Base-by-base conservation (phyloP, 2,329 filamentous ascomycete genomes). In the Alternaria ethzedia region DNA sequence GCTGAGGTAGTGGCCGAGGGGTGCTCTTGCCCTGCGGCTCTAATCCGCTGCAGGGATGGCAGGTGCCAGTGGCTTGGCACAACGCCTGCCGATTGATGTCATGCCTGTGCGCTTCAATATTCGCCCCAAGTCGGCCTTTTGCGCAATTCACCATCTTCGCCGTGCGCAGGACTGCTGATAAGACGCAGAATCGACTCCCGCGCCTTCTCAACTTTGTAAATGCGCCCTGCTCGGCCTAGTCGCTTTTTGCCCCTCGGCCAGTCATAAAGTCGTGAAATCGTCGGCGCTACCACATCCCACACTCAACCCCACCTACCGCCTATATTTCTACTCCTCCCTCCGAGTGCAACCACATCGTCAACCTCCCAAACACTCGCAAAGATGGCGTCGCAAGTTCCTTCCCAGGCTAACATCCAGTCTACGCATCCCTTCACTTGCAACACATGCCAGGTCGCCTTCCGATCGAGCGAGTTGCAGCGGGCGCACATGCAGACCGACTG, bases 401-500 rank as follows among this genome's bases (percentile, higher is more conserved):
- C 76, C 70, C 75, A 77, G 72, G 70, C 74, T 54, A 77, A 75
- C 70, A 70, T 78, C 43, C 75, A 79, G 65, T 73, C 75, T 26
- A 78, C 76, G 6, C 93, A 97, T 79, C 95, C 96, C 2, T 99
- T 95, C 83, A 98, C 95, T 59, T 99, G 96, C 89, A 99, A 98
- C 82, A 96, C 94, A 62, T 99, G 96, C 79, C 93, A 97, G 80
- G 94, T 99, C 72, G 96, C 95, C 56, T 99, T 98, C 83, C 91
- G 95, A 70, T 94, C 93, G 78, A 94, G 92, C 79, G 95, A 98
- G 78, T 86, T 96, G 60, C 96, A 99, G 83, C 90, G 96, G 79
- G 90, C 89, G 41, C 96, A 99, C 79, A 99, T 99, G 96, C 94
- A 96, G 81, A 96, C 91, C 73, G 96, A 99, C 83, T 99, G 96